Conservation (phyloP, 306 rosid genomes). For the Citrullus amarus region DNA sequence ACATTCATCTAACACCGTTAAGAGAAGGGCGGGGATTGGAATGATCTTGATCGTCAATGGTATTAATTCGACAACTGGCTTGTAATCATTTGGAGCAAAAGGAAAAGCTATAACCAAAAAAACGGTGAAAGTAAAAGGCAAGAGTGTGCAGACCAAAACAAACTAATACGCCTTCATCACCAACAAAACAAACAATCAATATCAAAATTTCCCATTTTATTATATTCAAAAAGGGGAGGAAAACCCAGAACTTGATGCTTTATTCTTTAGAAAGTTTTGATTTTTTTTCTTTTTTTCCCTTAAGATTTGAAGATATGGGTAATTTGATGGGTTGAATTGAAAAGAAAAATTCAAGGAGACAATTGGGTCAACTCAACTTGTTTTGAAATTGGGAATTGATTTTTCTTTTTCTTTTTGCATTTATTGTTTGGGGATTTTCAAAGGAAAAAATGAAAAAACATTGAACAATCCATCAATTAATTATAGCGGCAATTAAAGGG, state of each 20-base stretch:
- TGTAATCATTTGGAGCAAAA: constrained; percentile 3
- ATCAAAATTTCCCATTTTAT: not conserved
- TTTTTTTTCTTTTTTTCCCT: not conserved
- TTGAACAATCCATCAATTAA: not conserved
- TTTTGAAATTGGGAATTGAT: not conserved
- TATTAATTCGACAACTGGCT: constrained; percentile 2
- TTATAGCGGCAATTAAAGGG: constrained; percentile 4
- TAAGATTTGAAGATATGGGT: not conserved
- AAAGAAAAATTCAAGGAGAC: not conserved
- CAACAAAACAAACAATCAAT: not conserved
- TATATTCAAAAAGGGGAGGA: not conserved
- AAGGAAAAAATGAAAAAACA: not conserved
- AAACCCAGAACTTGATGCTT: not conserved
- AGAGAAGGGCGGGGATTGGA: not conserved
- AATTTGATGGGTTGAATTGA: not conserved
- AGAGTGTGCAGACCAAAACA: not conserved
- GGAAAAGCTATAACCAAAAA: constrained; percentile 1
- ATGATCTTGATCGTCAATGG: constrained; percentile 1
- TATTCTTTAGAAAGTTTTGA: not conserved
- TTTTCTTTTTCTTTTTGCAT: not conserved
- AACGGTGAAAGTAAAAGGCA: constrained; percentile 5
- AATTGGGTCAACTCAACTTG: constrained; percentile 2
- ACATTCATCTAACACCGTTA: not conserved
- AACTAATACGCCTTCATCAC: not conserved
- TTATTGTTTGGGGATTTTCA: not conserved